These are phyloP conservation scores for Hypoxylon sp. DNA, from an alignment of 2,329 filamentous ascomycete species.

Conservation along the genomic window DNA sequence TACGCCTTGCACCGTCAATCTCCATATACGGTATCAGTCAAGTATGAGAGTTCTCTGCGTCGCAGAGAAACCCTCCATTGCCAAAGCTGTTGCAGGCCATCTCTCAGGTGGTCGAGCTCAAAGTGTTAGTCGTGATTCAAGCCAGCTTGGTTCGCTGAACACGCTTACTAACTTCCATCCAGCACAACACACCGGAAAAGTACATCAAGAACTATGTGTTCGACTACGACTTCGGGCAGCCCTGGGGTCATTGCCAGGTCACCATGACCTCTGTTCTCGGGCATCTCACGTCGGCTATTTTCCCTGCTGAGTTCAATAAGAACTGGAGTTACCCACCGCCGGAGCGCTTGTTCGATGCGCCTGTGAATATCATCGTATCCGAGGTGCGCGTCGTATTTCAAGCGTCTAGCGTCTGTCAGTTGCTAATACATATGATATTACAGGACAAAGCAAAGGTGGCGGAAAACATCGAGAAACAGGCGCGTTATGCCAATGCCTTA, in stretches of 20 bases:
- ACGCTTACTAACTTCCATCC: constrained; percentile 28
- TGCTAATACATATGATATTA: constrained; percentile 29
- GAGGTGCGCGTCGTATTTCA: constrained; percentile 61
- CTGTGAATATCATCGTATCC: constrained; percentile 75
- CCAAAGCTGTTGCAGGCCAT: constrained; percentile 92
- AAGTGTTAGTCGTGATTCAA: constrained; percentile 67
- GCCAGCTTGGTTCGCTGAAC: background rate
- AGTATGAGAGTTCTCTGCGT: constrained; percentile 75
- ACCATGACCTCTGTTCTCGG: constrained; percentile 95
- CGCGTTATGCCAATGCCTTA: constrained; percentile 76
- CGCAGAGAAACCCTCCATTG: constrained; percentile 92
- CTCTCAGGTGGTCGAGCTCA: constrained; percentile 80
- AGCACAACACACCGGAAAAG: constrained; percentile 77
- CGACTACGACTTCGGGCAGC: constrained; percentile 83
- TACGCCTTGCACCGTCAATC: background rate
- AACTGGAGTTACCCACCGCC: constrained; percentile 87
- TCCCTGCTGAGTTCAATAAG: constrained; percentile 74
- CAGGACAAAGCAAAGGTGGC: constrained; percentile 85
- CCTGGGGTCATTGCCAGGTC: constrained; percentile 85
- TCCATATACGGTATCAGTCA: constrained; percentile 41
- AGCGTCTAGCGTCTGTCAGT: background rate
- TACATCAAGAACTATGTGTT: constrained; percentile 97
- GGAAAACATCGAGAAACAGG: constrained; percentile 85
- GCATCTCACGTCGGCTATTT: constrained; percentile 86
- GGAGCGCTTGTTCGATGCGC: constrained; percentile 82